Conservation (phyloP, 805 yeast species). For the Starmerella gropengiesseri region DNA sequence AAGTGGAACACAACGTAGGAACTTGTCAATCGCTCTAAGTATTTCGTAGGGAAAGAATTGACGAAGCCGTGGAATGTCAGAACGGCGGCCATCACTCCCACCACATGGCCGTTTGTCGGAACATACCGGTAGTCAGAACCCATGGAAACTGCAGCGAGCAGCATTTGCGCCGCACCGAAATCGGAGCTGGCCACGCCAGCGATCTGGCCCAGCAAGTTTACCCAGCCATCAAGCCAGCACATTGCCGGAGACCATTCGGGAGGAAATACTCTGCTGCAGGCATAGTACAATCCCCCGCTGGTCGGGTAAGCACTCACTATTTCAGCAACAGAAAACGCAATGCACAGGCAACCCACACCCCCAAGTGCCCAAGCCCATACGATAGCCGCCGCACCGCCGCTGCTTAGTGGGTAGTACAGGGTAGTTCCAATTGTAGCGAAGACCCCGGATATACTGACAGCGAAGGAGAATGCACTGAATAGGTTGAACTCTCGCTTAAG, state of each 20-base stretch:
- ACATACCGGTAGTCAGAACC: conserved; percentile 26
- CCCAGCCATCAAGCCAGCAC: conserved; percentile 46
- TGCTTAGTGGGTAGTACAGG: conserved; percentile 35
- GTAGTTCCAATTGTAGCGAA: conserved; percentile 54
- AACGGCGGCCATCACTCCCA: conserved; percentile 34
- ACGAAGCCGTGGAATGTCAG: conserved; percentile 39
- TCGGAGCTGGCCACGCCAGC: conserved; percentile 32
- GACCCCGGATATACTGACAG: conserved; percentile 53
- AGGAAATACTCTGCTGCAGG: conserved; percentile 29
- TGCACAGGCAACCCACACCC: conserved; percentile 42
- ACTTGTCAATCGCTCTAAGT: conserved; percentile 41
- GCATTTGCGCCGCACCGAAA: conserved; percentile 30
- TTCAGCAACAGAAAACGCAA: conserved; percentile 54
- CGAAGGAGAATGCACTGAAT: conserved; percentile 52
- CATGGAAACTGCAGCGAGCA: conserved; percentile 31
- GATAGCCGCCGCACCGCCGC: conserved; percentile 54
- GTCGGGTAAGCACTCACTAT: conserved; percentile 63
- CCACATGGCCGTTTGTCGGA: conserved; percentile 26
- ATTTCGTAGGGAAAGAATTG: conserved; percentile 43
- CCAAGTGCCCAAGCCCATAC: conserved; percentile 56
- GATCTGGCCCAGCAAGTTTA: conserved; percentile 34
- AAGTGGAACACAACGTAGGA: conserved; percentile 42
- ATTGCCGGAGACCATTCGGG: conserved; percentile 39
- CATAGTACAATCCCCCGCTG: conserved; percentile 64
- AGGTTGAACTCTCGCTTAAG: conserved; percentile 48